Evolutionary conservation across 2,329 filamentous ascomycete species (phyloP), one percentile per base, ranked within the genome.

Genomic region (Fusarium humuli): DNA sequence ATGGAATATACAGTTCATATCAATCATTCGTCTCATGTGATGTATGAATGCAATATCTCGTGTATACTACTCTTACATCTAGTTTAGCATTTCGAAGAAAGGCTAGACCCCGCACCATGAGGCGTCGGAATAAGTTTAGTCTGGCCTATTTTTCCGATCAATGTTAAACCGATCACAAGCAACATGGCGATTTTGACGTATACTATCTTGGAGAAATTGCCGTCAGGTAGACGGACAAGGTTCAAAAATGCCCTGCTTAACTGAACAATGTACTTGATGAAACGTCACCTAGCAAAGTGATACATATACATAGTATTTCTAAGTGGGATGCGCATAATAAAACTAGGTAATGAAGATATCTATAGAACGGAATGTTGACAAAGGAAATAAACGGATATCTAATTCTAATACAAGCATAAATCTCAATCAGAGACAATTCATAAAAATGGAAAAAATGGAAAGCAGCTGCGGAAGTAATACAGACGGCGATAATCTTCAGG

Each of bases 281-380:
- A 37, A 0, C 9, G 16, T 37, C 5, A 18, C 16, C 9, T 11
- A 1, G 5, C 5, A 37, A 18, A 11, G 5, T 4, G 5, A 4
- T 37, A 37, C 0, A 37, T 7, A 7, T 37, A n/a, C 6, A 37
- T 0, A n/a, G 34, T 7, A n/a, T 7, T n/a, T n/a, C 10, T 37
- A 2, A 12, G 18, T 12, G 0, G 10, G 18, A n/a, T 0, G 10
- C 6, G 0, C 12, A 5, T 37, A 37, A 37, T 12, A 37, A 37
- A 37, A 37, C 9, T 7, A 11, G 18, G 3, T 4, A n/a, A 7
- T 4, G 10, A 11, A 18, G 10, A 37, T n/a, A 37, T 37, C 34
- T 37, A 37, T 37, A 12, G 18, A 12, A n/a, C 3, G 0, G 18
- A 7, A 37, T 37, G 11, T 37, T 37, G 34, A n/a, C 18, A 37